phyloP scores from a whole-genome alignment of 768 basidiomycete species.

The Multifurca ochricompacta region DNA sequence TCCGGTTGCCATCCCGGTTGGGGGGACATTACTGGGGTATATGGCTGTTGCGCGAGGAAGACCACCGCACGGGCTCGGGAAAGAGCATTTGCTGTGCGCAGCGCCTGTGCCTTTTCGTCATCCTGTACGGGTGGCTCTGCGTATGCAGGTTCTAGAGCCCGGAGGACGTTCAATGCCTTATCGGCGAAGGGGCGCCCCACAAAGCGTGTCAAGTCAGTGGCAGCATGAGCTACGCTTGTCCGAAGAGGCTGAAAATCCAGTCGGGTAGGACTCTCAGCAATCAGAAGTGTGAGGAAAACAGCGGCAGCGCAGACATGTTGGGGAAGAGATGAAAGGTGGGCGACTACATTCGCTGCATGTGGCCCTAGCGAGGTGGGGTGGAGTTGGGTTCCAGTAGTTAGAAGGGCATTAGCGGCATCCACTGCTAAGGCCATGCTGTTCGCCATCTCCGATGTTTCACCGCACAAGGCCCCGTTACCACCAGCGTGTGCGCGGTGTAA shows the following conservation, averaged over 20 bases:
- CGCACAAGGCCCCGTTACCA: slow-evolving; percentile 16
- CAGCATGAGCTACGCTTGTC: slow-evolving; percentile 62
- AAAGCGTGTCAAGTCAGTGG: slow-evolving; percentile 56
- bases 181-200: slow-evolving; percentile 62
- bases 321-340: slow-evolving; percentile 78
- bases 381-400: slow-evolving; percentile 68
- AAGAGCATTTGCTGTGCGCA: slow-evolving; percentile 62
- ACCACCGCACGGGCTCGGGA: slow-evolving; percentile 63
- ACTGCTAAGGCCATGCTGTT: slow-evolving; percentile 65
- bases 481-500: slow-evolving; percentile 73
- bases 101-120: slow-evolving; percentile 42
- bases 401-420: slow-evolving; percentile 67
- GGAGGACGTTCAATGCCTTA: slow-evolving; percentile 64
- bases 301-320: slow-evolving; percentile 81
- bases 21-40: slow-evolving; percentile 28
- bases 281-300: slow-evolving; percentile 89
- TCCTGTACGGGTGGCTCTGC: slow-evolving; percentile 50
- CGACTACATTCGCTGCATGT: slow-evolving; percentile 61
- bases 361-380: slow-evolving; percentile 70
- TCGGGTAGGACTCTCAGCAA: slow-evolving; percentile 73
- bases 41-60: slow-evolving; percentile 45
- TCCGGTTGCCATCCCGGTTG: slow-evolving; percentile 12
- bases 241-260: slow-evolving; percentile 73
- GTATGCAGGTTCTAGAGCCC: slow-evolving; percentile 67
- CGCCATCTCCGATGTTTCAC: slow-evolving; percentile 22